phyloP scores from a whole-genome alignment of 148 eudicot species.

The Beta vulgaris region DNA sequence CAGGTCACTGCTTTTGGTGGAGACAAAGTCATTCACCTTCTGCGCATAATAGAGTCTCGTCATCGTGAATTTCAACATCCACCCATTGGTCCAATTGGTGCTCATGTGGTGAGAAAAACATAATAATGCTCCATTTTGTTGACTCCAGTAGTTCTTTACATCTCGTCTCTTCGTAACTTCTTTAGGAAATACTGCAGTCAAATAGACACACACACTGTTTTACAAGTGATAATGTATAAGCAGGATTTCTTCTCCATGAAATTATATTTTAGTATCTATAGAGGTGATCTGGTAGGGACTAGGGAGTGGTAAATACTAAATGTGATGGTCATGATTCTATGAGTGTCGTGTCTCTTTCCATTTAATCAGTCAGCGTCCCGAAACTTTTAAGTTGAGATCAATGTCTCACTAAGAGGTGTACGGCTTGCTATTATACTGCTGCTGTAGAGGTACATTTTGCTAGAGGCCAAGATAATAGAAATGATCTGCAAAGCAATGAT shows the following conservation, averaged over 20 bases:
- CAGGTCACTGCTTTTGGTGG: conserved; percentile 98
- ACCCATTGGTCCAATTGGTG: conserved; percentile 95
- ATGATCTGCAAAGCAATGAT: no score
- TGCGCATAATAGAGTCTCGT: conserved; percentile 70
- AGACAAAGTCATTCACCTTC: conserved; percentile 55
- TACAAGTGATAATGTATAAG: neutral
- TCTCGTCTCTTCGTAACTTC: neutral
- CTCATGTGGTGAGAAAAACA: conserved; percentile 66
- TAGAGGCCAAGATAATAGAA: neutral
- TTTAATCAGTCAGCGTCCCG: neutral
- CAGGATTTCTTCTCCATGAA: neutral
- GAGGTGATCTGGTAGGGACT: neutral
- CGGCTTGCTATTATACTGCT: neutral
- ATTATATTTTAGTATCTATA: neutral
- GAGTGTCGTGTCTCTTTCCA: neutral
- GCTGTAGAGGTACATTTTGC: neutral
- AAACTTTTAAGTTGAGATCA: neutral
- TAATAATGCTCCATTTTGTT: neutral
- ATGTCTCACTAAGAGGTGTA: neutral
- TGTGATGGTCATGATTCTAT: neutral
- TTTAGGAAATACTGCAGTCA: neutral
- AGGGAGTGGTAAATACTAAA: neutral
- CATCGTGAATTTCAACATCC: conserved; percentile 60
- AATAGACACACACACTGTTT: neutral
- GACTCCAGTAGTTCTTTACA: neutral